These are phyloP conservation scores for Chytridium lagenaria DNA, from an alignment of 371 early-diverging fungal genomes.

Conservation along the genomic window DNA sequence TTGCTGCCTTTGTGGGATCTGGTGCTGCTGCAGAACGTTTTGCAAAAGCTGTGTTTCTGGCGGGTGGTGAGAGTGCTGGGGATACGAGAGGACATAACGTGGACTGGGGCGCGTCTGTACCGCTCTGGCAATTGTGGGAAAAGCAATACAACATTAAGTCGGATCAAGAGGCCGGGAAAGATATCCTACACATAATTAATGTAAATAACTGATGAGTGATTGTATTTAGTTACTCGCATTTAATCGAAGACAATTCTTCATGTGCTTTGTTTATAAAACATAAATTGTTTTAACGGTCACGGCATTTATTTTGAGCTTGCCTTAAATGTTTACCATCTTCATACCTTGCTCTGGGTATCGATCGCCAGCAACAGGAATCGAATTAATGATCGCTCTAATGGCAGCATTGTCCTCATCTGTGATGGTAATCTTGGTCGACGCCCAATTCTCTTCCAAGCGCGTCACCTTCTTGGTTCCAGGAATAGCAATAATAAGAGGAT, in stretches of 20 bases:
- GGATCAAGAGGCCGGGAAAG: slow-evolving; percentile 12
- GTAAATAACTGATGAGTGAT: not conserved
- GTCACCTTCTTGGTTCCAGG: slow-evolving; percentile 61
- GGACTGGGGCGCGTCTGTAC: not conserved
- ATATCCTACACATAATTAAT: slow-evolving; percentile 16
- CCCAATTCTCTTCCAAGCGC: slow-evolving; percentile 63
- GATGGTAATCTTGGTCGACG: slow-evolving; percentile 45
- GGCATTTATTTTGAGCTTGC: not conserved
- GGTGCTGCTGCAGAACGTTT: not conserved
- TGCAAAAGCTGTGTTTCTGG: not conserved
- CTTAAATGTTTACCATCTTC: slow-evolving; percentile 33
- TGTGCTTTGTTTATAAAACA: not conserved
- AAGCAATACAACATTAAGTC: not conserved
- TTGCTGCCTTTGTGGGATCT: not conserved
- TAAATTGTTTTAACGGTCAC: not conserved
- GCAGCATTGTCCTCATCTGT: slow-evolving; percentile 55
- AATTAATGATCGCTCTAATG: slow-evolving; percentile 47
- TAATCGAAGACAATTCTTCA: not conserved
- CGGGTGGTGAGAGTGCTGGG: not conserved
- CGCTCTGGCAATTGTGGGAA: slow-evolving; percentile 20
- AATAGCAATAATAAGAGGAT: slow-evolving; percentile 49
- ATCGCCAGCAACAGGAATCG: slow-evolving; percentile 43
- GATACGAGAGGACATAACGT: not conserved
- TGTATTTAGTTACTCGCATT: not conserved
- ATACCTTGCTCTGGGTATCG: slow-evolving; percentile 47